Percentiles rank a stretch among this genome's conserved stretches.
phyloP scores from a whole-genome alignment of 805 yeast genomes.

The Blastobotrys muscicola region DNA sequence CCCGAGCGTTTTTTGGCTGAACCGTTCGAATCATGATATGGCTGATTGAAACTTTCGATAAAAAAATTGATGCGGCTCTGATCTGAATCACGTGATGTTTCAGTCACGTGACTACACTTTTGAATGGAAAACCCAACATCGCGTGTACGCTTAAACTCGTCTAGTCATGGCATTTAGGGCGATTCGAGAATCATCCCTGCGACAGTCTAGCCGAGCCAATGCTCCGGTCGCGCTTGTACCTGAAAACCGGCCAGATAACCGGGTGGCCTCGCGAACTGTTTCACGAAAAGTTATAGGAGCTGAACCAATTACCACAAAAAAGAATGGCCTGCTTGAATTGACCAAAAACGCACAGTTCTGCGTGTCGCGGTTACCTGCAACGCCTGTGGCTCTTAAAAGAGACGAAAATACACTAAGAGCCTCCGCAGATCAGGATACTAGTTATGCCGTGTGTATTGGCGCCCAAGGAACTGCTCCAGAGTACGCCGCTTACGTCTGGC shows the following conservation, averaged over 20 bases:
- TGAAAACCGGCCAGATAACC: too few species aligned
- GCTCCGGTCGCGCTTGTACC: too few species aligned
- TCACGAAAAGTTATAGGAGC: too few species aligned
- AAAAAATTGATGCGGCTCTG: too few species aligned
- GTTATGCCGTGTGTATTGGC: conserved; percentile 32
- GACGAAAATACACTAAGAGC: conserved; percentile 27
- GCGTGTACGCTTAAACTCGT: too few species aligned
- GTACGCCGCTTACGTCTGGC: conserved; percentile 57
- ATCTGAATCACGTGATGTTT: too few species aligned
- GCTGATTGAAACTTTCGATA: conserved; percentile 13
- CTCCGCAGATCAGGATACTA: conserved; percentile 38
- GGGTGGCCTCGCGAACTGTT: too few species aligned
- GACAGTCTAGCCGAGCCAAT: too few species aligned
- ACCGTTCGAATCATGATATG: conserved; percentile 33
- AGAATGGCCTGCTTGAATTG: conserved; percentile 35
- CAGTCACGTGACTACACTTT: too few species aligned
- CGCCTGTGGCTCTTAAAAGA: conserved; percentile 36
- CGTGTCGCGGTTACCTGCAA: conserved; percentile 46
- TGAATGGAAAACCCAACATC: too few species aligned
- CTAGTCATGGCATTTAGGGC: too few species aligned
- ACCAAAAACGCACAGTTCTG: conserved; percentile 51
- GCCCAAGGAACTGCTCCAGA: conserved; percentile 31
- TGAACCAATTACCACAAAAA: conserved; percentile 1
- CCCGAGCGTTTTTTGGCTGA: conserved; percentile 89
- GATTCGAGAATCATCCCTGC: too few species aligned